Base-by-base conservation (phyloP, 441 rosid genomes). In the Bocquillonia castaneifolia region DNA sequence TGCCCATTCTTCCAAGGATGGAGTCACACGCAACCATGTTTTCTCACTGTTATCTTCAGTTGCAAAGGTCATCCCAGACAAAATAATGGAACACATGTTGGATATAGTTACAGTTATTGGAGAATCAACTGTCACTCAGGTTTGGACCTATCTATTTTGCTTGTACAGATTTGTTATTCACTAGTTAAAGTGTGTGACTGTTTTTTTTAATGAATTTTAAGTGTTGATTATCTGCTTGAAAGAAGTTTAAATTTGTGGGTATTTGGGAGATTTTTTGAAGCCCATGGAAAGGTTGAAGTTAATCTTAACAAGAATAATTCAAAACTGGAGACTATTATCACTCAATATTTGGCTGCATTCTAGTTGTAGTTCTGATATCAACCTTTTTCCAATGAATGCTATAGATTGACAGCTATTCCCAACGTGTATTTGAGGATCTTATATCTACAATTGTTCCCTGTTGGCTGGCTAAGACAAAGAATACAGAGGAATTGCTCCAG, bases 101-200 rank as follows among this genome's bases (percentile, higher is more conserved):
- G 91, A 84, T 68, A 85, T 93, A 78, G 83, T 96, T 70, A 67
- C 84, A 36, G 82, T 87, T 44, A 79, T 88, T 36, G 98, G 98
- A 73, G 88, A 91, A 80, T 93, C 98, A 63, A 81, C 97, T 0
- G 84, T 88, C 63, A 81, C 84, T 56, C 96, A 93, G 98, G 99
- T 96, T 79, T 77, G 86, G 39, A 77, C 59, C 45, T 68, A 59
- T 61, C 68, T 60, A n/a, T 66, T 60, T 37, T n/a, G 64, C 44
- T 44, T 48, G 32, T 50, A 62, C 45, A 34, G 26, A 25, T 34
- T 34, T 17, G 22, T 2, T 9, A 17, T 62, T 23, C 23, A 12
- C 22, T 32, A n/a, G n/a, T 39, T 36, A n/a, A n/a, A n/a, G n/a
- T n/a, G n/a, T n/a, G n/a, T n/a, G n/a, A n/a, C n/a, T 55, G 20